Percentiles rank a stretch among this genome's conserved stretches.
phyloP scores from a whole-genome alignment of 495 filamentous ascomycete species.

The Tuber indicum region DNA sequence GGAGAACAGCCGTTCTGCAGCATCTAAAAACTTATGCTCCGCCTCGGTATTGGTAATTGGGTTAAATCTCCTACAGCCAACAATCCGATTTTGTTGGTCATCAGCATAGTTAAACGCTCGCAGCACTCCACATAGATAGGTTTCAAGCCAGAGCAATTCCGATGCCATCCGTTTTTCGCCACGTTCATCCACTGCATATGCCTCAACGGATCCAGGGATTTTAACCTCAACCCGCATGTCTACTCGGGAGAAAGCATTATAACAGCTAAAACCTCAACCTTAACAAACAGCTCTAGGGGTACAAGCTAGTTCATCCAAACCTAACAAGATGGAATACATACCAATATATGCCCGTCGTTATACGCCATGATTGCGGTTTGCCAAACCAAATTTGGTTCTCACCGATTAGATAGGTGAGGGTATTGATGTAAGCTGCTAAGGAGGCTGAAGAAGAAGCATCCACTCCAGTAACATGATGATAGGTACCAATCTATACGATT shows the following conservation, averaged over 20 bases:
- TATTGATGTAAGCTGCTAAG: constrained; percentile 96
- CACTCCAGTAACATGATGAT: constrained; percentile 96
- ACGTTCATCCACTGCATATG: constrained; percentile 92
- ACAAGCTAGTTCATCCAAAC: background rate
- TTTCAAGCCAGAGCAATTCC: constrained; percentile 92
- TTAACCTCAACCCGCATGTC: constrained; percentile 98
- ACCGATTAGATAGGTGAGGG: constrained; percentile 80
- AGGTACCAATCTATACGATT: constrained; percentile 68
- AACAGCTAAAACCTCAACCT: constrained; percentile 58
- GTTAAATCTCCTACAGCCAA: constrained; percentile 91
- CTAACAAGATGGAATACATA: constrained; percentile 43
- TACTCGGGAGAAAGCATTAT: constrained; percentile 97
- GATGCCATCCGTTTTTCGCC: constrained; percentile 88
- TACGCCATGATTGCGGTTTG: constrained; percentile 56
- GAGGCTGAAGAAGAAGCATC: constrained; percentile 97
- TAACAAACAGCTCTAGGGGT: constrained; percentile 18
- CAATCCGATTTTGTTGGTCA: constrained; percentile 85
- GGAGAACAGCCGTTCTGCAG: constrained; percentile 92
- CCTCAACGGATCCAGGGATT: constrained; percentile 90
- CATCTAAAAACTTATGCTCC: constrained; percentile 92
- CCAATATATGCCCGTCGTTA: constrained; percentile 91
- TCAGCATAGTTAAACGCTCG: constrained; percentile 95
- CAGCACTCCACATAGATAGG: constrained; percentile 88
- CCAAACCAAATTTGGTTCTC: constrained; percentile 55
- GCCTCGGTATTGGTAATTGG: constrained; percentile 94